A percentile compares a stretch with the other conserved stretches of the same genome.
Conservation (phyloP, 169 alveolate species). For the Plasmodium chabaudi region DNA sequence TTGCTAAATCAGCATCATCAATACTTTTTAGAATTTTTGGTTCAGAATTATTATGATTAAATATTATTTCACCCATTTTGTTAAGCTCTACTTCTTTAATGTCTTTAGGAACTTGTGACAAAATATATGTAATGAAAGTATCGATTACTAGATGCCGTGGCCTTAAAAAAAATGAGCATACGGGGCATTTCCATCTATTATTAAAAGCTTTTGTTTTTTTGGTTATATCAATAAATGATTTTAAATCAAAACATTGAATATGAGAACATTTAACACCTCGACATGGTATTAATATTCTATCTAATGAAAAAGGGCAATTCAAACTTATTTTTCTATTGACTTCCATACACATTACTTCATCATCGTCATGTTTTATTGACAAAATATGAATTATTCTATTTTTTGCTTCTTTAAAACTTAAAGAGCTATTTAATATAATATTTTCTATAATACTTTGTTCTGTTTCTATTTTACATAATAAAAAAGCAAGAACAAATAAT, state of each 20-base stretch:
- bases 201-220: slow-evolving; percentile 92
- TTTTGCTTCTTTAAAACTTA: slow-evolving; percentile 75
- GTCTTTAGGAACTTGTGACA: slow-evolving; percentile 79
- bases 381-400: slow-evolving; percentile 78
- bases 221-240: slow-evolving; percentile 90
- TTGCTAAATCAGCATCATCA: slow-evolving; percentile 26
- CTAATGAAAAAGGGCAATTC: slow-evolving; percentile 88
- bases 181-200: slow-evolving; percentile 95
- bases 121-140: slow-evolving; percentile 84
- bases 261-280: slow-evolving; percentile 92
- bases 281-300: slow-evolving; percentile 90
- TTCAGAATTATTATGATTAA: slow-evolving; percentile 13
- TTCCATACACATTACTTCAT: slow-evolving; percentile 89
- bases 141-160: slow-evolving; percentile 91
- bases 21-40: slow-evolving; percentile 27
- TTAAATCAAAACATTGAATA: slow-evolving; percentile 93
- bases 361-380: slow-evolving; percentile 82
- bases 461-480: slow-evolving; percentile 82
- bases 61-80: slow-evolving; percentile 60
- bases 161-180: slow-evolving; percentile 89
- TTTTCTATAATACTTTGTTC: slow-evolving; percentile 81
- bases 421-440: slow-evolving; percentile 76
- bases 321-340: slow-evolving; percentile 83
- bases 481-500: slow-evolving; percentile 80
- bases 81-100: slow-evolving; percentile 78